Conservation (phyloP, 2,329 filamentous ascomycete genomes). For the Ophiocordyceps camponoti-leonardi region DNA sequence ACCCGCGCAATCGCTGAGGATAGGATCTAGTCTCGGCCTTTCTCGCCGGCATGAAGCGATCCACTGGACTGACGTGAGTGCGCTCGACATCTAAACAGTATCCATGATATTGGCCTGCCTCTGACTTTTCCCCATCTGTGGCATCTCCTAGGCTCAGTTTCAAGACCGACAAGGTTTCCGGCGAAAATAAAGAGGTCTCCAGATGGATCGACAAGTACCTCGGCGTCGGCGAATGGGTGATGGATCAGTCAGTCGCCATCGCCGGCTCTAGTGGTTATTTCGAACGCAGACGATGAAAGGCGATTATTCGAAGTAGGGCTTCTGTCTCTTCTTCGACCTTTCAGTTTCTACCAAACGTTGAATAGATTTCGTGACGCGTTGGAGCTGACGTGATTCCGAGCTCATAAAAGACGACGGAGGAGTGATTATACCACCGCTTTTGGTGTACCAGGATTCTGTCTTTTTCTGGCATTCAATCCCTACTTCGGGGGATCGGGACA, state of each 20-base stretch:
- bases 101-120: neutral
- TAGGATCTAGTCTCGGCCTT: slow-evolving; percentile 64
- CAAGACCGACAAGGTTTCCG: slow-evolving; percentile 65
- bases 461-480: neutral
- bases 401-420: neutral
- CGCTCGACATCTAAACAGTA: neutral
- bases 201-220: slow-evolving; percentile 90
- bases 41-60: slow-evolving; percentile 91
- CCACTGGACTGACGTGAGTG: slow-evolving; percentile 92
- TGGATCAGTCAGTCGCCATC: slow-evolving; percentile 91
- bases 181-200: slow-evolving; percentile 65
- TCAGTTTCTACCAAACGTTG: neutral
- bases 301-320: neutral
- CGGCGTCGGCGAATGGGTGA: slow-evolving; percentile 89
- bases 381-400: neutral
- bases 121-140: slow-evolving; percentile 15
- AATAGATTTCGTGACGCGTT: neutral
- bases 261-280: slow-evolving; percentile 82
- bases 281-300: slow-evolving; percentile 62
- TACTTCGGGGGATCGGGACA: neutral
- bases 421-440: neutral
- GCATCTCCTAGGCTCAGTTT: slow-evolving; percentile 49
- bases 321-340: neutral
- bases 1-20: neutral
- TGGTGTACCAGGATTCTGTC: neutral